Base-by-base conservation (phyloP, 108 stramenopile genomes). In the Nitzschia sp. region DNA sequence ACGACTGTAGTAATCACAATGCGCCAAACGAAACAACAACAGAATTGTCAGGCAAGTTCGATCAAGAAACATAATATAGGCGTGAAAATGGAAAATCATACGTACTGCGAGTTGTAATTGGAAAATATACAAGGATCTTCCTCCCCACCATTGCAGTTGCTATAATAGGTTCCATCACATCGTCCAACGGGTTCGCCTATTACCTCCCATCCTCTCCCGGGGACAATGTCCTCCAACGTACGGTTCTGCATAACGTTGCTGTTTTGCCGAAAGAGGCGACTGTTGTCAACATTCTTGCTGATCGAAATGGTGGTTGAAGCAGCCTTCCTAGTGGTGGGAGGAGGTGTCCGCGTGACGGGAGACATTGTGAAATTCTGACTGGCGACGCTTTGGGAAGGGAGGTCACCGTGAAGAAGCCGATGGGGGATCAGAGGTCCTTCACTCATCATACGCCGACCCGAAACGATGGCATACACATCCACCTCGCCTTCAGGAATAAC, bases 101-200 rank as follows among this genome's bases (percentile, higher is more conserved):
- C 42, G 18, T 64, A 64, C 46, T 18, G 3, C 3, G 46, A 31
- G 27, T 24, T 3, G 47, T 46, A 64, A 4, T 31, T n/a, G 13
- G 27, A 17, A 2, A 89, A 46, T 17, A 85, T 45, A 68, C 92
- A 93, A 32, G 65, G 62, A 57, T 77, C 67, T 6, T 70, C 54
- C 2, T 68, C 36, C 23, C 57, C 58, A 53, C 77, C 46, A 15
- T 76, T 87, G 63, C 92, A 93, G 29, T 54, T 54, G 23, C 72
- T 61, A 34, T 77, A 54, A 62, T 78, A 75, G 28, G 79, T 72
- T 65, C 90, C 92, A 70, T 94, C 88, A 65, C 89, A 94, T 31
- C 77, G 47, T 4, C 88, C 88, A 31, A 67, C 67, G 46, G 72
- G 74, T 49, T 72, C 79, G 19, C 17, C 2, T 21, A 3, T 46